Evolutionary conservation across 2,329 filamentous ascomycete genomes (phyloP).

Genomic region (Cryphonectria carpinicola): DNA sequence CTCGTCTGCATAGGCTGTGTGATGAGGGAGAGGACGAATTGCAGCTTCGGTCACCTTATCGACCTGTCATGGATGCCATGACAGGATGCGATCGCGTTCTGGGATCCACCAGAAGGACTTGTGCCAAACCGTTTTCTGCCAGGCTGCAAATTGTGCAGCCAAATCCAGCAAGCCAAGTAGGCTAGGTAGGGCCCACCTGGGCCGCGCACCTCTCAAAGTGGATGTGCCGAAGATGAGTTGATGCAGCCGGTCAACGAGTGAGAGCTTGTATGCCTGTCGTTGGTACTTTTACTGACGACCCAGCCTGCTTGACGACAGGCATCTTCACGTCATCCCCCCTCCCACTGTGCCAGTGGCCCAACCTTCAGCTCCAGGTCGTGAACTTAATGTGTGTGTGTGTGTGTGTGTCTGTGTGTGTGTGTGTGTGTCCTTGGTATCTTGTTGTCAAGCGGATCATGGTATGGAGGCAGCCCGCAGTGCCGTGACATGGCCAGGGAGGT

Average conservation of each 20-base stretch:
- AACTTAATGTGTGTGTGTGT: background rate
- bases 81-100: background rate
- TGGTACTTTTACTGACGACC: slow-evolving; percentile 7
- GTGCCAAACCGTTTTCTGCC: slow-evolving; percentile 3
- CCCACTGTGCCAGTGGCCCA: background rate
- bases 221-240: slow-evolving; percentile 6
- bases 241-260: slow-evolving; percentile 1
- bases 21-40: slow-evolving; percentile 4
- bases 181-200: background rate
- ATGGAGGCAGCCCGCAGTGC: background rate
- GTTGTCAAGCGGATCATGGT: background rate
- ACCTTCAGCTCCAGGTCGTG: background rate
- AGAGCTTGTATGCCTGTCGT: background rate
- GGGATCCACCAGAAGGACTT: background rate
- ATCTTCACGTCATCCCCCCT: slow-evolving; percentile 9
- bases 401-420: too few relatives aligned
- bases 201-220: slow-evolving; percentile 6
- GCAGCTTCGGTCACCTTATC: slow-evolving; percentile 2
- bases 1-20: background rate
- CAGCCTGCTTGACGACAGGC: slow-evolving; percentile 1
- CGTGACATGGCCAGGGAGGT: background rate
- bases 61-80: slow-evolving; percentile 6
- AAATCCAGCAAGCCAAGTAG: slow-evolving; percentile 10
- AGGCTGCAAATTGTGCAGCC: slow-evolving; percentile 12
- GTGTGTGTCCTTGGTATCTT: background rate